Percentiles rank a stretch among this genome's conserved stretches.
phyloP scores from a whole-genome alignment of 2,329 filamentous ascomycete genomes.

The Elsinoe necatrix region DNA sequence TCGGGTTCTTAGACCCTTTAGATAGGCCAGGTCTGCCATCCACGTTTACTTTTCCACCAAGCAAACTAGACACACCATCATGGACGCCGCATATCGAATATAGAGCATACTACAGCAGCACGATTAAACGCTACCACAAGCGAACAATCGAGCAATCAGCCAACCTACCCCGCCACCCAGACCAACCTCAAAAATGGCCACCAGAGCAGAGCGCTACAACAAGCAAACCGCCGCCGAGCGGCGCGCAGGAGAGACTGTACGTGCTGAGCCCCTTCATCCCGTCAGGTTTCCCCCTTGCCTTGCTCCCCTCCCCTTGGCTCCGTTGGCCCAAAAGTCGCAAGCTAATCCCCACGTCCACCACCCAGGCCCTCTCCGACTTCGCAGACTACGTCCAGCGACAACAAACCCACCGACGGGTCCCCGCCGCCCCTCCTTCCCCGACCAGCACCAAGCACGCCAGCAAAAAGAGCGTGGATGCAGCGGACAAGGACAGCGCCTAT shows the following conservation, averaged over 20 bases:
- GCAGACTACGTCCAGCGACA: slow-evolving; percentile 96
- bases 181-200: slow-evolving; percentile 24
- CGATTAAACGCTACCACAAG: background rate
- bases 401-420: slow-evolving; percentile 57
- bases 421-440: slow-evolving; percentile 26
- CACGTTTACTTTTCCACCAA: background rate
- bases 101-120: background rate
- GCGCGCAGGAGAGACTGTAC: slow-evolving; percentile 77
- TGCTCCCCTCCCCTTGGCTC: background rate
- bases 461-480: slow-evolving; percentile 37
- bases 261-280: background rate
- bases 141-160: background rate
- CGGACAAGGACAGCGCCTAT: slow-evolving; percentile 22
- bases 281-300: background rate
- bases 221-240: slow-evolving; percentile 62
- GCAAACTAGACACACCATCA: slow-evolving; percentile 1
- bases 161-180: slow-evolving; percentile 6
- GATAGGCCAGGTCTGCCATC: background rate
- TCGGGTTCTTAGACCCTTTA: background rate
- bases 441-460: slow-evolving; percentile 26
- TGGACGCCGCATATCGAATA: slow-evolving; percentile 15
- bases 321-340: no score
- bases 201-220: slow-evolving; percentile 29
- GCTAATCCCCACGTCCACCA: background rate
- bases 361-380: slow-evolving; percentile 80